Evolutionary conservation across 352 stramenopile genomes (phyloP).

Genomic region (Nothophytophthora sp.): DNA sequence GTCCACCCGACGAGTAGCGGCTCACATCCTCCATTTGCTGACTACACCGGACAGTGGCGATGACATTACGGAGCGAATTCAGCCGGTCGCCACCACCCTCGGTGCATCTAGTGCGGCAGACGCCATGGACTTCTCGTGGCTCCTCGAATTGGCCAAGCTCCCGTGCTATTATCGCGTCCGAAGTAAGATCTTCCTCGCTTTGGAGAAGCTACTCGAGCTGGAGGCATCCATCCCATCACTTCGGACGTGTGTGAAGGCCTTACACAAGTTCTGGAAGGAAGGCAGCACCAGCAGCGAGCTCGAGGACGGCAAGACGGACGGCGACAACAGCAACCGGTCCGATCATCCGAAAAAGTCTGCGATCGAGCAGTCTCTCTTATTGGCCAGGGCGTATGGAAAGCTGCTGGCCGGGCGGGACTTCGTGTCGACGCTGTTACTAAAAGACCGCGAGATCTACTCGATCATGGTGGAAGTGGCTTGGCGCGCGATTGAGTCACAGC

Average conservation of each 20-base stretch:
- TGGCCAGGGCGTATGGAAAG: slow-evolving; percentile 69
- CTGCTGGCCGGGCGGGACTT: slow-evolving; percentile 70
- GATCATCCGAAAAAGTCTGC: slow-evolving; percentile 28
- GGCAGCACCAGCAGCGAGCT: slow-evolving; percentile 5
- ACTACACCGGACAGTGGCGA: slow-evolving; percentile 32
- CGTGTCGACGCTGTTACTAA: slow-evolving; percentile 60
- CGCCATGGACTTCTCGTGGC: slow-evolving; percentile 71
- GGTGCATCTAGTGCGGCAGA: slow-evolving; percentile 15
- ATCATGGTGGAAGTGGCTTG: slow-evolving; percentile 76
- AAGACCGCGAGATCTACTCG: slow-evolving; percentile 53
- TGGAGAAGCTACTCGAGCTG: slow-evolving; percentile 71
- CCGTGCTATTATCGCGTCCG: slow-evolving; percentile 65
- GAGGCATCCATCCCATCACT: slow-evolving; percentile 76
- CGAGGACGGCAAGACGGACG: slow-evolving; percentile 16
- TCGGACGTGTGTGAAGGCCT: slow-evolving; percentile 59
- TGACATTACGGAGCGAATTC: slow-evolving; percentile 27
- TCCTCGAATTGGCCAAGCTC: slow-evolving; percentile 59
- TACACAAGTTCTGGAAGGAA: slow-evolving; percentile 68
- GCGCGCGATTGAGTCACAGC: slow-evolving; percentile 65
- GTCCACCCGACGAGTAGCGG: slow-evolving; percentile 54
- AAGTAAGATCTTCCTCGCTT: slow-evolving; percentile 55
- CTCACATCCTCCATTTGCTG: slow-evolving; percentile 66
- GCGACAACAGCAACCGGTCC: not conserved
- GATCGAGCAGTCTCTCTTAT: slow-evolving; percentile 56
- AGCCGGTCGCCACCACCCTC: slow-evolving; percentile 1